Conservation (phyloP, 148 eudicot species). For the Amaranthus cruentus region DNA sequence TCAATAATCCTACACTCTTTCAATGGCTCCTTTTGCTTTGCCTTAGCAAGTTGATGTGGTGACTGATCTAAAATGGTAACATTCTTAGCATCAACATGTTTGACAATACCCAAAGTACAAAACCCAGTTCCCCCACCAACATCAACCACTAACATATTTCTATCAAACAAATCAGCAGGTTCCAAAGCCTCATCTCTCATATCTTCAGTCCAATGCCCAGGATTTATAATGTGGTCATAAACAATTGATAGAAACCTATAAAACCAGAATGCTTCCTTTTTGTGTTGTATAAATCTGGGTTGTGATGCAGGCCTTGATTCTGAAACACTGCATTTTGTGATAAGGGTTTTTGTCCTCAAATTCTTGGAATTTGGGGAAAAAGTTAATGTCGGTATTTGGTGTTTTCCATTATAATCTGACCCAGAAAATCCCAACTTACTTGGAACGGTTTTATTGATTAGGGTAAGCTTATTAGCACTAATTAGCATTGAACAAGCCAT, state of each 20-base stretch:
- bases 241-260: constrained; percentile 77
- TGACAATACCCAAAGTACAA: constrained; percentile 72
- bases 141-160: constrained; percentile 64
- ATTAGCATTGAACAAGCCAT: constrained; percentile 68
- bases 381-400: constrained; percentile 31
- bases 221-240: constrained; percentile 70
- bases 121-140: constrained; percentile 97
- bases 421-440: constrained; percentile 37
- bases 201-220: constrained; percentile 85
- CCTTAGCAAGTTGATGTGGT: constrained; percentile 90
- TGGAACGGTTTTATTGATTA: constrained; percentile 28
- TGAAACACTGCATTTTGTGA: constrained; percentile 57
- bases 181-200: constrained; percentile 91
- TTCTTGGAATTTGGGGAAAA: constrained; percentile 23
- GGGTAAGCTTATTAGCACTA: constrained; percentile 49
- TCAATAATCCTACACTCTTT: constrained; percentile 80
- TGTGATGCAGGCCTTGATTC: constrained; percentile 78
- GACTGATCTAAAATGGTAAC: constrained; percentile 91
- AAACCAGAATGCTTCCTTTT: constrained; percentile 92
- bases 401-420: constrained; percentile 39
- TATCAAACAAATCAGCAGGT: constrained; percentile 63
- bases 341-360: constrained; percentile 31
- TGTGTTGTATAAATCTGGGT: constrained; percentile 90
- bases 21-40: constrained; percentile 71
- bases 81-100: constrained; percentile 88